phyloP scores from a whole-genome alignment of 768 basidiomycete genomes.

The Suillus plorans region DNA sequence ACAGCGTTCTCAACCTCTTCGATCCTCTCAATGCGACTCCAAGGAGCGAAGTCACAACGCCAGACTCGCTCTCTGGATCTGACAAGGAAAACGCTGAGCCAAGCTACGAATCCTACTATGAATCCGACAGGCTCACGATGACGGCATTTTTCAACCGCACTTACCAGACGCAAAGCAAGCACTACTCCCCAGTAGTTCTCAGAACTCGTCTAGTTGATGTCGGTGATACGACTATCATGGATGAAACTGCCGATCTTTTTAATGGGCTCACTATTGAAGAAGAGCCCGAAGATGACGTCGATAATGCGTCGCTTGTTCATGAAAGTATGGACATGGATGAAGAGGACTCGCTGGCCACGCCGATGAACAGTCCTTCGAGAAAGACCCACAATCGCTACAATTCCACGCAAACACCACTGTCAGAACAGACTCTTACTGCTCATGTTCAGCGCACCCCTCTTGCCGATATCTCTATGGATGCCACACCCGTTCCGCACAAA shows the following conservation, averaged over 20 bases:
- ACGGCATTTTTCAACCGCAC: slow-evolving; percentile 33
- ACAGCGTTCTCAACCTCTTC: slow-evolving; percentile 33
- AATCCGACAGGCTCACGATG: slow-evolving; percentile 36
- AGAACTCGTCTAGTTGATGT: slow-evolving; percentile 31
- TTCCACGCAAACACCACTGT: slow-evolving; percentile 7
- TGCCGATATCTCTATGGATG: slow-evolving; percentile 14
- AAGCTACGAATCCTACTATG: slow-evolving; percentile 3
- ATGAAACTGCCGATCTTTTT: slow-evolving; percentile 13
- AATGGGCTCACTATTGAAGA: slow-evolving; percentile 11
- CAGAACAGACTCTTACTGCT: neutral
- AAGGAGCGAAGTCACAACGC: slow-evolving; percentile 24
- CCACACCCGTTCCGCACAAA: slow-evolving; percentile 16
- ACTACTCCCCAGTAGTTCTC: slow-evolving; percentile 17
- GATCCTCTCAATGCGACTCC: slow-evolving; percentile 31
- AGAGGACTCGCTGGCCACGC: slow-evolving; percentile 1
- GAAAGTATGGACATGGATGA: slow-evolving; percentile 6
- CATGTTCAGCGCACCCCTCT: slow-evolving; percentile 9
- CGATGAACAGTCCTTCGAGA: slow-evolving; percentile 3
- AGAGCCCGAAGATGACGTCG: neutral
- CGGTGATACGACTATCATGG: slow-evolving; percentile 19
- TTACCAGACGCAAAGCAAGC: slow-evolving; percentile 17
- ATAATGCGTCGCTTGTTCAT: neutral
- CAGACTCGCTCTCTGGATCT: slow-evolving; percentile 21
- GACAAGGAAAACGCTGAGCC: slow-evolving; percentile 20
- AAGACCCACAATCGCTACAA: neutral